These are phyloP conservation scores for Vitis rupestris DNA, from an alignment of 164 flowering plant genomes.

Conservation along the genomic window DNA sequence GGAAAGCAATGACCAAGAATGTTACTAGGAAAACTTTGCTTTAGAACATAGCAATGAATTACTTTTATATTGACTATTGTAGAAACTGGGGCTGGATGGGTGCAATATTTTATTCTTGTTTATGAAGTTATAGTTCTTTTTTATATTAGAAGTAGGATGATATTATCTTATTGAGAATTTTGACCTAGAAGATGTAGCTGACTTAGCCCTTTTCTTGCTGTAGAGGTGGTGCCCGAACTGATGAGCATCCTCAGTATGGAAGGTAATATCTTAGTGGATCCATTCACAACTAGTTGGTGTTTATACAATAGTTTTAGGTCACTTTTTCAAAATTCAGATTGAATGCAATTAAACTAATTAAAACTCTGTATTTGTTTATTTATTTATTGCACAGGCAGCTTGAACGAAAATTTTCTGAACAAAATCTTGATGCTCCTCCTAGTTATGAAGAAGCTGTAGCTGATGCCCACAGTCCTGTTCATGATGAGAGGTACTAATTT, in stretches of 20 bases:
- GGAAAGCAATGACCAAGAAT: neutral
- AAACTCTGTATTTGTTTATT: neutral
- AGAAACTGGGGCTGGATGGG: neutral
- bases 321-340: neutral
- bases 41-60: neutral
- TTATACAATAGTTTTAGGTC: neutral
- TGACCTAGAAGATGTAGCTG: neutral
- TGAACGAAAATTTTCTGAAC: slow-evolving; percentile 73
- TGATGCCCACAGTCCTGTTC: slow-evolving; percentile 53
- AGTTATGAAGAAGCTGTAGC: slow-evolving; percentile 84
- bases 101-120: neutral
- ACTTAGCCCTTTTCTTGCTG: slow-evolving; percentile 14
- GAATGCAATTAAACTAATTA: neutral
- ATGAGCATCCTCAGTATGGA: slow-evolving; percentile 77
- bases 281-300: neutral
- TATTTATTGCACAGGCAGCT: slow-evolving; percentile 31
- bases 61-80: neutral
- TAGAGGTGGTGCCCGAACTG: slow-evolving; percentile 71
- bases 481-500: slow-evolving; percentile 63
- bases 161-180: neutral
- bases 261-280: slow-evolving; percentile 43
- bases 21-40: too few relatives aligned
- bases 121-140: neutral
- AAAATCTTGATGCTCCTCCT: slow-evolving; percentile 80
- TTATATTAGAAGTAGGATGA: neutral